Percentiles rank a stretch among this genome's conserved stretches.
These are phyloP conservation scores for Tardiomyces digboiensis DNA, from an alignment of 1,139 yeast species.

Conservation along the genomic window DNA sequence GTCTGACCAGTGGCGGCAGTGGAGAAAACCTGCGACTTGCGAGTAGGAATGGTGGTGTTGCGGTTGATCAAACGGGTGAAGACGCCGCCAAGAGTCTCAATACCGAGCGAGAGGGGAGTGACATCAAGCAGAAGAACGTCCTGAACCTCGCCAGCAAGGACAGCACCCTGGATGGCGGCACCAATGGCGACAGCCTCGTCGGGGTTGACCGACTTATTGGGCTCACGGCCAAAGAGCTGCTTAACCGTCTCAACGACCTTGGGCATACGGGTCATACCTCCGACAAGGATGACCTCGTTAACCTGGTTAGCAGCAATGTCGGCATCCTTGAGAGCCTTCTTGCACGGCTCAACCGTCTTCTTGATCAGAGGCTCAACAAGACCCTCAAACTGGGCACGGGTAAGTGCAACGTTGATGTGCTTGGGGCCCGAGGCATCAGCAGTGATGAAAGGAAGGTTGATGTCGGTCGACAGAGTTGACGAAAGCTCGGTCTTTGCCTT, in stretches of 20 bases:
- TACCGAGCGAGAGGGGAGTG: slow-evolving; percentile 95
- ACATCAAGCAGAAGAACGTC: slow-evolving; percentile 93
- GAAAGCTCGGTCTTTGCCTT: slow-evolving; percentile 99
- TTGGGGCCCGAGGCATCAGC: slow-evolving; percentile 96
- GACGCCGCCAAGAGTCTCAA: slow-evolving; percentile 98
- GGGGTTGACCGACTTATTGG: slow-evolving; percentile 98
- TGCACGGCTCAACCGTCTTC: slow-evolving; percentile 94
- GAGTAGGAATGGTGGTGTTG: slow-evolving; percentile 97
- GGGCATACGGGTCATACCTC: slow-evolving; percentile 99
- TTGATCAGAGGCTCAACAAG: slow-evolving; percentile 87
- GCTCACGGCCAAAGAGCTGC: slow-evolving; percentile 86
- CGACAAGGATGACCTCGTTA: slow-evolving; percentile 94
- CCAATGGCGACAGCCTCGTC: slow-evolving; percentile 99
- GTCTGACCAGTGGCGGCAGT: slow-evolving; percentile 99
- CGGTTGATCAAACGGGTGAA: slow-evolving; percentile 96
- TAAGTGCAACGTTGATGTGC: slow-evolving; percentile 90
- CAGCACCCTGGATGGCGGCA: slow-evolving; percentile 99
- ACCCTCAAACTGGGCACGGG: slow-evolving; percentile 89
- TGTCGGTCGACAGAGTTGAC: slow-evolving; percentile 86
- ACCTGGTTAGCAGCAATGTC: slow-evolving; percentile 74
- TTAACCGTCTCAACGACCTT: slow-evolving; percentile 97
- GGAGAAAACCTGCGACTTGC: slow-evolving; percentile 95
- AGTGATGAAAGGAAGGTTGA: slow-evolving; percentile 95
- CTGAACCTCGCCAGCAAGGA: slow-evolving; percentile 96
- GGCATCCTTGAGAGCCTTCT: slow-evolving; percentile 98